Base-by-base conservation (phyloP, 148 eudicot genomes). In the Polygonum maritimum region DNA sequence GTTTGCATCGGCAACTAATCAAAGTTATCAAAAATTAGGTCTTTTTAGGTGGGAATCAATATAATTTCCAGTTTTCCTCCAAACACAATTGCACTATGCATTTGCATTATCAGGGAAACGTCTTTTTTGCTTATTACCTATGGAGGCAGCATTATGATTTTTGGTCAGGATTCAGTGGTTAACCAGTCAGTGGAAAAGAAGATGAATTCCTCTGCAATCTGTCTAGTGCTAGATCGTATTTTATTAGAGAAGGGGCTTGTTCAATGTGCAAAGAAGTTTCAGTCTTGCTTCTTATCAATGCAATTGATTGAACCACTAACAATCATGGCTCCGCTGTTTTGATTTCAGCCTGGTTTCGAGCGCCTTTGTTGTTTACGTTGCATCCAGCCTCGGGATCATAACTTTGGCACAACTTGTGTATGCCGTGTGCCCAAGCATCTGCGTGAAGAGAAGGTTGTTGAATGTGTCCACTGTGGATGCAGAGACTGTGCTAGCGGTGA, bases 341-440 rank as follows among this genome's bases (percentile, higher is more conserved):
- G 11, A 67, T 67, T 67, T 67, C 93, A 90, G 98, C 94, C 98
- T 39, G 98, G 98, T 73, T 93, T 91, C 69, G 97, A 91, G 84
- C 88, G 94, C 52, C 89, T 93, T 4, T 93, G 98, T 81, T 93
- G 97, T 84, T 76, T 88, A 71, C 84, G 89, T 67, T 93, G 98
- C 87, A 91, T 89, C 73, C 98, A 93, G 78, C 91, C 97, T 8
- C 85, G 97, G 49, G 97, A 93, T 83, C 94, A 93, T 76, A 93
- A 91, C 82, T 93, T 88, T 78, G 91, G 90, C 57, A 93, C 98
- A 8, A 93, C 98, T 0, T 93, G 98, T 60, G 97, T 93, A 4
- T 93, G 98, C 76, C 84, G 97, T 79, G 98, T 93, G 48, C 94
- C 98, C 39, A 88, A 91, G 86, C 97, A 93, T 84, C 79, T 93